Conservation (phyloP, 495 filamentous ascomycete genomes). For the Trypethelium eluteriae region DNA sequence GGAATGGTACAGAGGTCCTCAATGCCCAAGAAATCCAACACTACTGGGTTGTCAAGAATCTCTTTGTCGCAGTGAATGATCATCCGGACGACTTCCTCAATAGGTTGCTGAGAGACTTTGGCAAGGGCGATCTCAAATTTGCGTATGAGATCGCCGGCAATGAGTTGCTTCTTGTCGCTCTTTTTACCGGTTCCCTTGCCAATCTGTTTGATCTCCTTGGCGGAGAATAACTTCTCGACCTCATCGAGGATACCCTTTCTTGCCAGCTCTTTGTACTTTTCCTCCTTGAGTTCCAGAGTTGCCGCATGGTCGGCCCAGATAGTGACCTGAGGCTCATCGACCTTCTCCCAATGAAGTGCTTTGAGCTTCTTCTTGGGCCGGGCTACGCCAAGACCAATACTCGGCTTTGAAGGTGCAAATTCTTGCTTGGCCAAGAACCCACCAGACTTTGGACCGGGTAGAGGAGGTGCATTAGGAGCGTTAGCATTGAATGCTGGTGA, state of each 20-base stretch:
- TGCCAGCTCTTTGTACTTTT: constrained; percentile 87
- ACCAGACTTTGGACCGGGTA: constrained; percentile 35
- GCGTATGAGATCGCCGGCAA: constrained; percentile 83
- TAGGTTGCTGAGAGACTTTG: constrained; percentile 74
- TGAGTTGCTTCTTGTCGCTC: constrained; percentile 94
- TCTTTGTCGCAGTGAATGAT: constrained; percentile 92
- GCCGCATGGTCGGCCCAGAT: constrained; percentile 88
- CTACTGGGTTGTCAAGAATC: constrained; percentile 82
- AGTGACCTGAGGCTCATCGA: constrained; percentile 86
- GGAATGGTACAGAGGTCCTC: constrained; percentile 87
- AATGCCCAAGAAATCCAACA: constrained; percentile 93
- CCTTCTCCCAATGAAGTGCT: constrained; percentile 98
- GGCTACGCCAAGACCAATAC: constrained; percentile 49
- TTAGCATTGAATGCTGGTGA: constrained; percentile 2
- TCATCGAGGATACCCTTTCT: constrained; percentile 93
- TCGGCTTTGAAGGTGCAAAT: constrained; percentile 17
- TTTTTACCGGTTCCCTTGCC: constrained; percentile 59
- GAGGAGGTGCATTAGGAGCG: constrained; percentile 33
- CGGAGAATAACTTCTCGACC: constrained; percentile 93
- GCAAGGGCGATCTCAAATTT: constrained; percentile 87
- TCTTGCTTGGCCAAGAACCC: constrained; percentile 35
- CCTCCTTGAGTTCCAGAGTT: constrained; percentile 75
- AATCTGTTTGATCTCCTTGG: constrained; percentile 90
- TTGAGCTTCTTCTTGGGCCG: constrained; percentile 98
- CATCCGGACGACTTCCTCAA: constrained; percentile 80